Conservation (phyloP, 208 protist species). For the Acanthamoeba sp. region DNA sequence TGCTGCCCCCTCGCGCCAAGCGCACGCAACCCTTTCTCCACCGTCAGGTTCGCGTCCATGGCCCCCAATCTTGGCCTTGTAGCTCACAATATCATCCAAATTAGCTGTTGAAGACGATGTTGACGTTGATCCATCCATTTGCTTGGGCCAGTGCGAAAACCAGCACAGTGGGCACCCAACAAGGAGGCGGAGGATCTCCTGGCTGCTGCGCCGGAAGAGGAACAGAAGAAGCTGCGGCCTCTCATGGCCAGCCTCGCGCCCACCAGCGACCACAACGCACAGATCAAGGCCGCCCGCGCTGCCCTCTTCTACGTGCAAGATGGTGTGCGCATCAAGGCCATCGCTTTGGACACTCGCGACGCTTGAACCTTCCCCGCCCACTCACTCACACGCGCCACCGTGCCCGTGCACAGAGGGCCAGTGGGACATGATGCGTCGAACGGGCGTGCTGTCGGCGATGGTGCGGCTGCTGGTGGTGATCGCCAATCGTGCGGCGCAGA, state of each 20-base stretch:
- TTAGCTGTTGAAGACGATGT: too few relatives aligned
- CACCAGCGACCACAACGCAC: conserved; percentile 33
- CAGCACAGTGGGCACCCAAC: not conserved
- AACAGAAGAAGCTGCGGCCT: not conserved
- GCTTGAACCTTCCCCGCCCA: not conserved
- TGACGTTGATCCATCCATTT: not conserved
- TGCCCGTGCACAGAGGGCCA: conserved; percentile 18
- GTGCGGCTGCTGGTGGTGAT: not conserved
- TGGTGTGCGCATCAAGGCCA: not conserved
- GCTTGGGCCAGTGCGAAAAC: not conserved
- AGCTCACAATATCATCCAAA: too few relatives aligned
- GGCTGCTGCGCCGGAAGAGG: not conserved
- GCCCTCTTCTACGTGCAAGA: conserved; percentile 57
- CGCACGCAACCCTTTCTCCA: too few relatives aligned
- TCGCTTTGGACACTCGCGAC: not conserved
- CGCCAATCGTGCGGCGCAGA: not conserved
- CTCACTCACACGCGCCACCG: not conserved
- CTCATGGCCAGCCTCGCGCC: conserved; percentile 1
- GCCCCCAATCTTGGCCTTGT: too few relatives aligned
- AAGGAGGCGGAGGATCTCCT: conserved; percentile 6
- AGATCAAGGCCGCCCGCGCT: conserved; percentile 37
- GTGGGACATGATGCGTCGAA: not conserved
- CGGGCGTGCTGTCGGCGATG: conserved; percentile 15
- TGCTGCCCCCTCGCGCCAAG: too few relatives aligned
- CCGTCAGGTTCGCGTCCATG: too few relatives aligned